Percentiles rank a stretch among this genome's conserved stretches.
Conservation (phyloP, 176 grass and related monocot genomes). For the Panicum miliaceum region DNA sequence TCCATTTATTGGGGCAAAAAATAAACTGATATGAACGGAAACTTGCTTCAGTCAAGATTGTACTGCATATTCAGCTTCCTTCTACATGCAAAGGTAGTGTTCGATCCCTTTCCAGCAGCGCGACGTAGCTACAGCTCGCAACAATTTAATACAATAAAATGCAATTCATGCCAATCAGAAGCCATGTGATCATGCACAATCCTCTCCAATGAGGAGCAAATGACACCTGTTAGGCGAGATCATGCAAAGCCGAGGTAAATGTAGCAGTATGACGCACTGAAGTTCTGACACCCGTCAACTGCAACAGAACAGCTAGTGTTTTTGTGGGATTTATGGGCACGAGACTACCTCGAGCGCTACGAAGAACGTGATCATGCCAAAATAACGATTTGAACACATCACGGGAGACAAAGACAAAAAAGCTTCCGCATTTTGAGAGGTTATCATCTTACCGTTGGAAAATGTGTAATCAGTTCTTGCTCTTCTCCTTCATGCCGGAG, state of each 20-base stretch:
- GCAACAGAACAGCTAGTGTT: constrained; percentile 10
- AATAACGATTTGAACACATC: neutral
- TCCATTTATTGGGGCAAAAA: neutral
- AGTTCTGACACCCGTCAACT: constrained; percentile 38
- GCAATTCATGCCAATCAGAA: constrained; percentile 37
- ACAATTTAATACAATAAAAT: constrained; percentile 46
- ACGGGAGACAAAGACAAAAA: constrained; percentile 13
- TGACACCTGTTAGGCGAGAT: constrained; percentile 48
- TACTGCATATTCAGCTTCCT: neutral
- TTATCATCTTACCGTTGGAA: constrained; percentile 32
- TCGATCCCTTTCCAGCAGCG: constrained; percentile 14
- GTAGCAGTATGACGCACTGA: neutral
- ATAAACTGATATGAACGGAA: neutral
- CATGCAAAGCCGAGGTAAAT: constrained; percentile 42
- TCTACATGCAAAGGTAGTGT: neutral
- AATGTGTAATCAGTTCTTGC: constrained; percentile 59
- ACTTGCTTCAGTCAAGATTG: neutral
- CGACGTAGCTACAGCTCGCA: constrained; percentile 27
- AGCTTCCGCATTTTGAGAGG: neutral
- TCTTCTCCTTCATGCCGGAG: constrained; percentile 73
- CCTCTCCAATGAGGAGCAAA: constrained; percentile 27
- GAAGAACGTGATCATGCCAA: neutral
- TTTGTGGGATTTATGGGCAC: constrained; percentile 38
- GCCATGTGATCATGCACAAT: constrained; percentile 45
- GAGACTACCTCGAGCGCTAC: constrained; percentile 44